Base-by-base conservation (phyloP, 2,329 filamentous ascomycete species). In the Pseudogymnoascus sp. region DNA sequence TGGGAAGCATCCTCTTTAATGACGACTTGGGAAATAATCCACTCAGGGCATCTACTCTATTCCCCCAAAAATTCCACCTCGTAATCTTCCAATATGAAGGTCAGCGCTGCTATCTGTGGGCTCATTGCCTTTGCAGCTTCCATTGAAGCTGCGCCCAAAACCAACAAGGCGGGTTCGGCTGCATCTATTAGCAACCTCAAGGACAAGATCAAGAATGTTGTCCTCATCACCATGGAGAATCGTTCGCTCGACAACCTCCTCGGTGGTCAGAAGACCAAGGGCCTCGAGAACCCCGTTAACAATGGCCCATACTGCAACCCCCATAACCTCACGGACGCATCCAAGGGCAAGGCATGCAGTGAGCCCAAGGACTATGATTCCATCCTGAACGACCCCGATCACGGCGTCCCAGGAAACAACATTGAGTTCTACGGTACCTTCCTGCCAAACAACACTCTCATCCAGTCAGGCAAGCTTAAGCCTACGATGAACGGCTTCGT, bases 161-260 rank as follows among this genome's bases (percentile, higher is more conserved):
- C 38, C 36, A 13, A 27, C 59, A 15, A 68, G 55, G 65, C 71
- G 12, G 71, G 71, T 41, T 72, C 71, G 1, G 63, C 66, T 58
- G 66, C 71, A 59, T 72, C 71, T 9, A 67, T 73, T 63, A 63
- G 64, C 62, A 72, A 72, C 62, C 61, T 74, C 62, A 74, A 73
- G 65, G 66, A 63, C 55, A 71, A 73, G 60, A 73, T 75, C 64
- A 74, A 75, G 68, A 71, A 74, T 67, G 72, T 75, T 2, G 73
- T 74, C 42, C 65, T 74, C 9, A 70, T 72, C 12, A 74, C 71
- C 66, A 74, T 77, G 72, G 77, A 78, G 66, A 78, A 78, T 67
- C 76, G 76, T 60, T 78, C 77, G 0, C 68, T 78, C 25, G 77
- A 79, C 66, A 79, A 78, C 67, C 64, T 79, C 6, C 68, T 78